These are phyloP conservation scores for Rutstroemia sp. DNA, from an alignment of 2,329 filamentous ascomycete species.

Conservation along the genomic window DNA sequence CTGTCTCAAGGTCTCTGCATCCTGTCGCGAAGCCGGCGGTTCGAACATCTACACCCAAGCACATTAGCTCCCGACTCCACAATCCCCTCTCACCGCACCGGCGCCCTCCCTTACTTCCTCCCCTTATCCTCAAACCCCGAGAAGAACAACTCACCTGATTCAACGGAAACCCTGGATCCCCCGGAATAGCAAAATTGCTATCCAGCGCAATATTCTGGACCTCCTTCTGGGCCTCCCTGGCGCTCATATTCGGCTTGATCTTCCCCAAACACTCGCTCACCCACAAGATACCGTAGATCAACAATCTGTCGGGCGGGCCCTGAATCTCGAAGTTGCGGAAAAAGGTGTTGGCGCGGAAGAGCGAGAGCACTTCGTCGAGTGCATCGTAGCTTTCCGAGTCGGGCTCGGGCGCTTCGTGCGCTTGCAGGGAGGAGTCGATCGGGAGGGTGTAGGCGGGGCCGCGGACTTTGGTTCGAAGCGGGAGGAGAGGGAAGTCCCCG, in stretches of 20 bases:
- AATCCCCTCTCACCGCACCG: background rate
- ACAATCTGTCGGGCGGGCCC: slow-evolving; percentile 83
- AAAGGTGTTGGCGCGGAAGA: slow-evolving; percentile 97
- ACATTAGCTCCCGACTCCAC: background rate
- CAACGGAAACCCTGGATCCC: slow-evolving; percentile 84
- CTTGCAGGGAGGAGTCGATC: slow-evolving; percentile 39
- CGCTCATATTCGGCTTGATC: slow-evolving; percentile 67
- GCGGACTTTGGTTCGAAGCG: slow-evolving; percentile 87
- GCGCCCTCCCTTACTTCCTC: background rate
- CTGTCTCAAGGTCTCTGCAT: slow-evolving; percentile 80
- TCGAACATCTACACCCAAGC: slow-evolving; percentile 66
- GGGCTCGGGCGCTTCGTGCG: slow-evolving; percentile 58
- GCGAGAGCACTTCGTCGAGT: slow-evolving; percentile 82
- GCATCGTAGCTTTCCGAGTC: slow-evolving; percentile 93
- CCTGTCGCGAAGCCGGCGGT: slow-evolving; percentile 75
- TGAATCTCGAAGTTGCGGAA: slow-evolving; percentile 99
- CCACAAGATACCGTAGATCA: slow-evolving; percentile 96
- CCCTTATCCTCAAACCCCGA: background rate
- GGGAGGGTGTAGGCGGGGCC: slow-evolving; percentile 88
- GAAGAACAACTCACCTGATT: slow-evolving; percentile 63
- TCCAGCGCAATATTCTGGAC: slow-evolving; percentile 89
- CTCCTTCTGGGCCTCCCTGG: slow-evolving; percentile 60
- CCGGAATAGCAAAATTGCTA: slow-evolving; percentile 86
- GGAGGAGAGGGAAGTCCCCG: slow-evolving; percentile 92
- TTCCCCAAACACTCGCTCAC: slow-evolving; percentile 84